Conservation (phyloP, 2,329 filamentous ascomycete species). For the Cordyceps javanica region DNA sequence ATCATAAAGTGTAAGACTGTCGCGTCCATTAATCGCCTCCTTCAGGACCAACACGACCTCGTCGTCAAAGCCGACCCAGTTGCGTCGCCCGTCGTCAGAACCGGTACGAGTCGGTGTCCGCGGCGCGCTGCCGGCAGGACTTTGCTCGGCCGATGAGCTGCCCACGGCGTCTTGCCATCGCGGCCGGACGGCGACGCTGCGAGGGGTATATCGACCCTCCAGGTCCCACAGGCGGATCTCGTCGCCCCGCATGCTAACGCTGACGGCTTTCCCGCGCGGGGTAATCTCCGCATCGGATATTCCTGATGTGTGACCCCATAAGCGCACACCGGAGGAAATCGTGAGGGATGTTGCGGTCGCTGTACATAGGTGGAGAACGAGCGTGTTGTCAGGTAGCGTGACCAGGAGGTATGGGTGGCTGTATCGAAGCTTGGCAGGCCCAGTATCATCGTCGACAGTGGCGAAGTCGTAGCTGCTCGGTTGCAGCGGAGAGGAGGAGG, state of each 20-base stretch:
- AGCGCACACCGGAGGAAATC: conserved; percentile 65
- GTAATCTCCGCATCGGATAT: conserved; percentile 83
- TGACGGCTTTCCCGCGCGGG: conserved; percentile 78
- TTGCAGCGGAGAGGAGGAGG: conserved; percentile 12
- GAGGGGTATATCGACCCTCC: conserved; percentile 58
- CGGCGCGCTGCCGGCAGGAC: not conserved
- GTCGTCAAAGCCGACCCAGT: conserved; percentile 83
- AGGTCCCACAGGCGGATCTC: conserved; percentile 86
- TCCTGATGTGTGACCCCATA: conserved; percentile 90
- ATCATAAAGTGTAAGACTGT: conserved; percentile 78
- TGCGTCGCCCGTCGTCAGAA: conserved; percentile 33
- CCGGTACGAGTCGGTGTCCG: not conserved
- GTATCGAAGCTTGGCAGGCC: conserved; percentile 62
- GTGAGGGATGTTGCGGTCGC: conserved; percentile 61
- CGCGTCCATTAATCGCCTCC: conserved; percentile 59
- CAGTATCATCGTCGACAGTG: conserved; percentile 22
- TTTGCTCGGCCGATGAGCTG: conserved; percentile 14
- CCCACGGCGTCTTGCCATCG: conserved; percentile 17
- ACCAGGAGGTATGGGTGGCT: conserved; percentile 79
- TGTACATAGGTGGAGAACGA: conserved; percentile 74
- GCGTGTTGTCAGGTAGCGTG: conserved; percentile 79
- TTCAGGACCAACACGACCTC: conserved; percentile 85
- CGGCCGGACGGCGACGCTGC: conserved; percentile 49
- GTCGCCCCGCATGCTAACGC: conserved; percentile 73
- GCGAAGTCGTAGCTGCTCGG: conserved; percentile 5